These are phyloP conservation scores for Ophiosphaerella herpotricha DNA, from an alignment of 2,329 filamentous ascomycete genomes.

Conservation along the genomic window DNA sequence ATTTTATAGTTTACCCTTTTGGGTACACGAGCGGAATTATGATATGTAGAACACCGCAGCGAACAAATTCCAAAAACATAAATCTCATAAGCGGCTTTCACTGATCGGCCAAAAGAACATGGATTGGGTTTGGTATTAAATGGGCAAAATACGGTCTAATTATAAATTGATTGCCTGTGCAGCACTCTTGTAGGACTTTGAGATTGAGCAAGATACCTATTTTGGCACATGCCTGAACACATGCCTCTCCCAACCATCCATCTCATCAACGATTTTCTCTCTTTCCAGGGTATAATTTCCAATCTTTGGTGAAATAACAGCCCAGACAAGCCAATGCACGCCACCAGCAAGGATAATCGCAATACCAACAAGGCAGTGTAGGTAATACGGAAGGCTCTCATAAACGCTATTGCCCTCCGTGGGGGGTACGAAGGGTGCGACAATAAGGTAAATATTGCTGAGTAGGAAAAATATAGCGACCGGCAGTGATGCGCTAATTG, in stretches of 20 bases:
- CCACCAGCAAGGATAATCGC: conserved; percentile 56
- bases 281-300: conserved; percentile 45
- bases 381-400: conserved; percentile 57
- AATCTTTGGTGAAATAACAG: conserved; percentile 53
- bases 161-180: no score
- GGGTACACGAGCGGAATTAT: no score
- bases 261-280: conserved; percentile 37
- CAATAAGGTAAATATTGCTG: conserved; percentile 57
- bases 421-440: conserved; percentile 59
- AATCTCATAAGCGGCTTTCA: no score
- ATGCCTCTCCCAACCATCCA: conserved; percentile 48
- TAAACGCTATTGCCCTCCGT: conserved; percentile 56
- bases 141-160: no score
- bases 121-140: no score
- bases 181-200: no score
- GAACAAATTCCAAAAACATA: no score
- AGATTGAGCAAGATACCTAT: neutral
- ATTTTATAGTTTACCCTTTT: no score
- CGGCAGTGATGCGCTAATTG: conserved; percentile 56
- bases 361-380: conserved; percentile 59
- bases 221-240: conserved; percentile 38
- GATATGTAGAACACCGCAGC: no score
- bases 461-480: conserved; percentile 59
- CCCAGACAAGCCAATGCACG: conserved; percentile 59
- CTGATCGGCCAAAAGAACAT: no score